Conservation (phyloP, 1,284 basidiomycete genomes). For the Amanita bisporigera region DNA sequence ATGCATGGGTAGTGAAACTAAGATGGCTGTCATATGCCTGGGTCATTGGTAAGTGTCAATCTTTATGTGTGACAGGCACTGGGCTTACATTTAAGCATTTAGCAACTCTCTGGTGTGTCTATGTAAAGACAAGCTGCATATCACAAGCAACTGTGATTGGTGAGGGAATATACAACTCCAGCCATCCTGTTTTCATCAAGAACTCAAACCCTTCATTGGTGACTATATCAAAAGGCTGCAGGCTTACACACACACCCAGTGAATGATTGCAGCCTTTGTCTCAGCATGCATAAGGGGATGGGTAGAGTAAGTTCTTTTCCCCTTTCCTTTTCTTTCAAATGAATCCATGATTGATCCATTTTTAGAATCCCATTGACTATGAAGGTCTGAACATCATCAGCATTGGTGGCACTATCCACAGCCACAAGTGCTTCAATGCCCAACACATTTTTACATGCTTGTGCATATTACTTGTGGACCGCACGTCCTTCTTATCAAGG, state of each 20-base stretch:
- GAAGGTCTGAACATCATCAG: background rate
- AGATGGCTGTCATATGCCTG: background rate
- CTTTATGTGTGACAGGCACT: too few relatives aligned
- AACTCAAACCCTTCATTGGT: background rate
- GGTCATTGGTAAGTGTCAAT: background rate
- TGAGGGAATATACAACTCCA: background rate
- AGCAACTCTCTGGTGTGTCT: background rate
- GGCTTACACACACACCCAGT: background rate
- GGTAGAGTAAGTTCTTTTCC: background rate
- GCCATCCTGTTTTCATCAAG: constrained; percentile 4
- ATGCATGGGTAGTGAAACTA: constrained; percentile 4
- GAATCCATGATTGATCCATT: background rate
- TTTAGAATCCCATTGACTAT: background rate
- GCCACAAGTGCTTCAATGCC: too few relatives aligned
- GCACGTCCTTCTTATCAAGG: too few relatives aligned
- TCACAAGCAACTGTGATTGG: background rate
- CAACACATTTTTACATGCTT: too few relatives aligned
- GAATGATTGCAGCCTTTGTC: background rate
- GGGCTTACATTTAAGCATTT: background rate
- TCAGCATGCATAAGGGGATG: background rate
- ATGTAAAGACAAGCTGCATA: background rate
- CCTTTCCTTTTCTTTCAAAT: background rate
- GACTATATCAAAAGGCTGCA: background rate
- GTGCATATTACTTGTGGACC: too few relatives aligned
- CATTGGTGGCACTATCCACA: background rate